Conservation (phyloP, 75 land plant species). For the Picea glauca region DNA sequence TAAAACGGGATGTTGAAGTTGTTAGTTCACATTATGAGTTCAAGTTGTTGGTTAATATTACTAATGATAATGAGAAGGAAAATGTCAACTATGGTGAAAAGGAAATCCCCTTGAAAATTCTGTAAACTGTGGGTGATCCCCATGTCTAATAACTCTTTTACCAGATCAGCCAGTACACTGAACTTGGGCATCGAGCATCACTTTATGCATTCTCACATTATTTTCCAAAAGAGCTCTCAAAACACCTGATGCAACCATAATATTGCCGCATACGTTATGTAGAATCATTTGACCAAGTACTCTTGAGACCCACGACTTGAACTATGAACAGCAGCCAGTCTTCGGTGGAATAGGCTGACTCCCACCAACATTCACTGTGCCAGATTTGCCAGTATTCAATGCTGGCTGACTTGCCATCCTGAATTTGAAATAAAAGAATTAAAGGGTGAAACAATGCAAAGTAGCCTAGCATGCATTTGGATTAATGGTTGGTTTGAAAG, state of each 20-base stretch:
- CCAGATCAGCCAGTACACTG: background rate
- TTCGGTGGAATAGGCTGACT: conserved; percentile 32
- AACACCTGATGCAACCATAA: conserved; percentile 3
- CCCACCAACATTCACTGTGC: conserved; percentile 27
- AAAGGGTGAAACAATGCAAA: background rate
- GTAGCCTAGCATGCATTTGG: background rate
- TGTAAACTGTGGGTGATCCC: background rate
- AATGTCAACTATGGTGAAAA: background rate
- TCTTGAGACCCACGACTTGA: background rate
- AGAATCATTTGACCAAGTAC: background rate
- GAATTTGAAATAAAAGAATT: background rate
- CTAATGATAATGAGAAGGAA: background rate
- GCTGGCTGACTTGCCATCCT: conserved; percentile 55
- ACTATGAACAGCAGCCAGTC: conserved; percentile 28
- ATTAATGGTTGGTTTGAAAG: background rate
- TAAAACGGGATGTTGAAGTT: background rate
- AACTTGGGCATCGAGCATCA: background rate
- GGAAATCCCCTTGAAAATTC: background rate
- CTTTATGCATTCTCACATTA: background rate
- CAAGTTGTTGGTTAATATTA: background rate
- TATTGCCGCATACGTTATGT: background rate
- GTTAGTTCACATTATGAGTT: background rate
- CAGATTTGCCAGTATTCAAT: conserved; percentile 35
- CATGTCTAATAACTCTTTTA: background rate
- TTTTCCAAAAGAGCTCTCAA: conserved; percentile 6